Percentiles rank a stretch among this genome's conserved stretches.
These are phyloP conservation scores for Fusarium lateritium DNA, from an alignment of 2,329 filamentous ascomycete genomes.

Conservation along the genomic window DNA sequence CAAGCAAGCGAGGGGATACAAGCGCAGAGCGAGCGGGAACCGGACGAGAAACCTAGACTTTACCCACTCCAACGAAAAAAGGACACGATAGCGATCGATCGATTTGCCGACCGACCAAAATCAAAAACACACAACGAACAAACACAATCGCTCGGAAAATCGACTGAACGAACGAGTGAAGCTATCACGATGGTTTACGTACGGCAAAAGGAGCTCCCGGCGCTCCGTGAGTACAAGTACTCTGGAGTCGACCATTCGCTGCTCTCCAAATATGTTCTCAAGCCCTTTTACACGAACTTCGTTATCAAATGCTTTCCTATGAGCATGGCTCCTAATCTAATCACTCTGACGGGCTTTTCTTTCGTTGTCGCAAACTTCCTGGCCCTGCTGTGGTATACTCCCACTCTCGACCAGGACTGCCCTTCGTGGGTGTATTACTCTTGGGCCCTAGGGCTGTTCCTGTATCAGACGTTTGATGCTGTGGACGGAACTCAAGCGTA, in stretches of 20 bases:
- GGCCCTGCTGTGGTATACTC: constrained; percentile 95
- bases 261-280: constrained; percentile 91
- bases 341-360: constrained; percentile 90
- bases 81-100: constrained; percentile 35
- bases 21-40: constrained; percentile 18
- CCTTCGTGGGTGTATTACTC: constrained; percentile 95
- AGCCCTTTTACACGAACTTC: constrained; percentile 96
- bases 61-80: constrained; percentile 38
- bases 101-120: constrained; percentile 10
- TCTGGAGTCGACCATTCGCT: constrained; percentile 91
- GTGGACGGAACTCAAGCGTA: constrained; percentile 95
- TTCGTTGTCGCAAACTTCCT: constrained; percentile 93
- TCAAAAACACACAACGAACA: constrained; percentile 1
- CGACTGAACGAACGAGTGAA: constrained; percentile 16
- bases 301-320: constrained; percentile 96
- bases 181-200: constrained; percentile 87
- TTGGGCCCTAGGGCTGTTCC: constrained; percentile 90
- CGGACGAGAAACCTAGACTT: constrained; percentile 32
- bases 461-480: constrained; percentile 99
- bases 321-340: constrained; percentile 91
- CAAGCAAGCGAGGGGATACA: constrained; percentile 15
- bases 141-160: constrained; percentile 5
- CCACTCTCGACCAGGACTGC: constrained; percentile 93
- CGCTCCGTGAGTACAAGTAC: constrained; percentile 96
- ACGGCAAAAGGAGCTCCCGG: constrained; percentile 88